These are phyloP conservation scores for Colletotrichum navitas DNA, from an alignment of 2,329 filamentous ascomycete genomes.

Conservation along the genomic window DNA sequence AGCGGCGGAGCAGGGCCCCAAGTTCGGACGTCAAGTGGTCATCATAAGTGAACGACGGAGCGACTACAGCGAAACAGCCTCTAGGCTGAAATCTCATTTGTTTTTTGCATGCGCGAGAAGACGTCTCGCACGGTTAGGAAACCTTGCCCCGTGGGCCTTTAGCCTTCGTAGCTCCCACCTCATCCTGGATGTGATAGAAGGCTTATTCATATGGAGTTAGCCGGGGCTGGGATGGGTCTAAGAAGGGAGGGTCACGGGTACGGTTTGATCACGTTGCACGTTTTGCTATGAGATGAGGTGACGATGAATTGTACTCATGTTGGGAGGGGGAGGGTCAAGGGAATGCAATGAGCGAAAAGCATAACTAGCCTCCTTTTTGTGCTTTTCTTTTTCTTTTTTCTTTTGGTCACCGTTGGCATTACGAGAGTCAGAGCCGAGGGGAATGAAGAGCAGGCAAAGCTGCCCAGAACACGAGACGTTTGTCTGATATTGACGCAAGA, in stretches of 20 bases:
- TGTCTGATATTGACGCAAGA: not conserved
- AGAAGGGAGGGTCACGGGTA: slow-evolving; percentile 1
- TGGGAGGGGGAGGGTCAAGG: not conserved
- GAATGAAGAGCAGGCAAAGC: not conserved
- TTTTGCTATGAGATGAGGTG: slow-evolving; percentile 27
- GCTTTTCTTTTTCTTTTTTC: not conserved
- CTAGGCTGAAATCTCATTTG: slow-evolving; percentile 18
- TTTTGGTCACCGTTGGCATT: not conserved
- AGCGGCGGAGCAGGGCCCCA: slow-evolving; percentile 41
- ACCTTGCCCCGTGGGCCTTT: not conserved
- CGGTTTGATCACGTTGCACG: slow-evolving; percentile 11
- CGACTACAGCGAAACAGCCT: slow-evolving; percentile 1
- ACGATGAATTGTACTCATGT: slow-evolving; percentile 14
- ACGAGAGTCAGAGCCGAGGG: not conserved
- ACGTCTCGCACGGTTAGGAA: slow-evolving; percentile 12
- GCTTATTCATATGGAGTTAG: not conserved
- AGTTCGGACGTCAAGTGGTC: slow-evolving; percentile 44
- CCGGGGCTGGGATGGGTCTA: not conserved
- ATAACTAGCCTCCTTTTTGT: not conserved
- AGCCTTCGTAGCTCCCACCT: not conserved
- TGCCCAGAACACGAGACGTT: not conserved
- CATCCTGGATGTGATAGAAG: not conserved
- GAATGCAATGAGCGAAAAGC: not conserved
- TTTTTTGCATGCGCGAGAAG: slow-evolving; percentile 31
- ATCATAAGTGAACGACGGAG: slow-evolving; percentile 13